A percentile compares a stretch with the other conserved stretches of the same genome.
Evolutionary conservation across 805 yeast genomes (phyloP).

Genomic region (Lipomyces yamanashiensis): DNA sequence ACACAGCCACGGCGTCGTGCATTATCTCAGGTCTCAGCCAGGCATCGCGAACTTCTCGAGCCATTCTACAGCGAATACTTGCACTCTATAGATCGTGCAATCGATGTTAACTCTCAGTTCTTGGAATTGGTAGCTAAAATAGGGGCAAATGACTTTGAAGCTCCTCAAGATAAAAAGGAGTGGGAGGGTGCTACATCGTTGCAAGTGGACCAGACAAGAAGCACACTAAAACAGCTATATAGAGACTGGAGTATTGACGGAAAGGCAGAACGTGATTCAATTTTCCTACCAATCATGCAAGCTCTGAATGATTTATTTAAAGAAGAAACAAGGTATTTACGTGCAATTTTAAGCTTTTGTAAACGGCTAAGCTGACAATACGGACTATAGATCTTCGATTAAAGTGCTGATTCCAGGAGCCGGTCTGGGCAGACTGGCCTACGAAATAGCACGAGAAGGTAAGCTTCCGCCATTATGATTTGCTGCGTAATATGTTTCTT

Average conservation of each 20-base stretch:
- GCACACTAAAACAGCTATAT: slow-evolving; percentile 64
- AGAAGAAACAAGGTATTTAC: slow-evolving; percentile 15
- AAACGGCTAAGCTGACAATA: background rate
- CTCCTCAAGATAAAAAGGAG: slow-evolving; percentile 34
- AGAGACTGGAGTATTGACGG: slow-evolving; percentile 74
- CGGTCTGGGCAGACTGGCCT: slow-evolving; percentile 80
- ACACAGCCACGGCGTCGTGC: slow-evolving; percentile 16
- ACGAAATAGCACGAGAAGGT: slow-evolving; percentile 49
- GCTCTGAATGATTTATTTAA: slow-evolving; percentile 50
- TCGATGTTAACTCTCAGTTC: slow-evolving; percentile 37
- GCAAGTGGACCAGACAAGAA: slow-evolving; percentile 26
- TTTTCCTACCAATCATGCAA: slow-evolving; percentile 56
- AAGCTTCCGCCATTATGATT: background rate
- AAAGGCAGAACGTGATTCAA: slow-evolving; percentile 56
- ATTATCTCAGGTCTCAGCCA: background rate
- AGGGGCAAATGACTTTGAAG: slow-evolving; percentile 37
- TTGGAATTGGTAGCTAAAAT: slow-evolving; percentile 36
- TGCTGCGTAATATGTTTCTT: no score
- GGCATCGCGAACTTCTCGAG: slow-evolving; percentile 16
- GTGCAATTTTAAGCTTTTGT: background rate
- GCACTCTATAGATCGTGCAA: slow-evolving; percentile 24
- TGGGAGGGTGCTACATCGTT: slow-evolving; percentile 30
- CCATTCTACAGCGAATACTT: slow-evolving; percentile 24
- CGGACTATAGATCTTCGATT: slow-evolving; percentile 37
- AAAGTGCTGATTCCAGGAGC: slow-evolving; percentile 79